Percentiles rank a stretch among this genome's conserved stretches.
These are phyloP conservation scores for Eimeria necatrix DNA, from an alignment of 169 alveolate species.

Conservation along the genomic window DNA sequence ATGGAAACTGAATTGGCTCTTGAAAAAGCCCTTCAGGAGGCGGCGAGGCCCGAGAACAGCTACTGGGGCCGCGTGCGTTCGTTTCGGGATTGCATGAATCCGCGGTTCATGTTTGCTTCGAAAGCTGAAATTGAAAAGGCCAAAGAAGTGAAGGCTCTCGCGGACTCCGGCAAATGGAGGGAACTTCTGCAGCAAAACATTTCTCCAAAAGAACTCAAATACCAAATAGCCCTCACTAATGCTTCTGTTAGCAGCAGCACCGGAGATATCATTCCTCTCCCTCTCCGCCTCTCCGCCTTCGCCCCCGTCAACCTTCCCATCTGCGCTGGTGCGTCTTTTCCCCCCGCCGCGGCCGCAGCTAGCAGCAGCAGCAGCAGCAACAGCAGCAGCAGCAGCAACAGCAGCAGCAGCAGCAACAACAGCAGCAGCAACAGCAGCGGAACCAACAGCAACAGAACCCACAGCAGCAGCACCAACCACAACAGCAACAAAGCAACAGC, in stretches of 20 bases:
- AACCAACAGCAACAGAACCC: background rate
- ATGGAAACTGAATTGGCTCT: too few species aligned
- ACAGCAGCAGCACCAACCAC: background rate
- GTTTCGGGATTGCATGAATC: constrained; percentile 66
- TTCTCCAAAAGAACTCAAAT: constrained; percentile 9
- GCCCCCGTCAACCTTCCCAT: constrained; percentile 81
- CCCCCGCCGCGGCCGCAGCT: too few species aligned
- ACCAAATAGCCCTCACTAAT: background rate
- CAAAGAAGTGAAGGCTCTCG: background rate
- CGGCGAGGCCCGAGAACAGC: background rate
- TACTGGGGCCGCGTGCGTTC: constrained; percentile 76
- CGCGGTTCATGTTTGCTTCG: constrained; percentile 32
- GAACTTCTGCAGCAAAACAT: constrained; percentile 33
- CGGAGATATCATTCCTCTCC: constrained; percentile 36
- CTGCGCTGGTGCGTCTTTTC: constrained; percentile 50
- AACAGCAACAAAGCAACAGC: background rate
- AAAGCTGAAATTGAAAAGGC: constrained; percentile 13
- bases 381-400: background rate
- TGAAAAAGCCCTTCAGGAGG: too few species aligned
- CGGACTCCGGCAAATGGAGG: background rate
- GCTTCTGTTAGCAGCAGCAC: constrained; percentile 65
- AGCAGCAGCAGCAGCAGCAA: constrained; percentile 4
- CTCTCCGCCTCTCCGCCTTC: constrained; percentile 71
- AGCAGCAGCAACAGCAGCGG: background rate
- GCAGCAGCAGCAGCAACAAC: background rate